phyloP scores from a whole-genome alignment of 176 grass and related monocot genomes.

The Juncus effusus region DNA sequence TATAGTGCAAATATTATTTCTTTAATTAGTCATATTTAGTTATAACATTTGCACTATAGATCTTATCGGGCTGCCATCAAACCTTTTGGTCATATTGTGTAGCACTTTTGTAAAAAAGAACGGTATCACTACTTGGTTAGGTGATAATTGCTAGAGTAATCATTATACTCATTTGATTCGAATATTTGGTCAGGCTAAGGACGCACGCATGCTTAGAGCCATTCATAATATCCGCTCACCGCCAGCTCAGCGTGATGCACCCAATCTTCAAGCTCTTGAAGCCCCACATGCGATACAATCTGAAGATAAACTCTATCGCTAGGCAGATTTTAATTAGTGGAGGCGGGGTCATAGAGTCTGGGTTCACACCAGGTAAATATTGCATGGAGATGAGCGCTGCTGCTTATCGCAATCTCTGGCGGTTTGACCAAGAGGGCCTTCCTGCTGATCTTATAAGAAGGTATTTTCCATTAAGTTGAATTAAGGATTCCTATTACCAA shows the following conservation, averaged over 20 bases:
- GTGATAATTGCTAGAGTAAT: no score
- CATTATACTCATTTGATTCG: no score
- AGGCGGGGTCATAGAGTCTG: conserved; percentile 86
- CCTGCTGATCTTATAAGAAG: conserved; percentile 87
- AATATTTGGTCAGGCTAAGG: conserved; percentile 43
- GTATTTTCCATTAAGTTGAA: conserved; percentile 5
- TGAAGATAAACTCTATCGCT: conserved; percentile 88
- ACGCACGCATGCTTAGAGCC: conserved; percentile 94
- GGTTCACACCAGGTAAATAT: conserved; percentile 66
- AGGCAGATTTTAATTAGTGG: conserved; percentile 92
- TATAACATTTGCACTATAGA: no score
- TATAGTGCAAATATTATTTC: no score
- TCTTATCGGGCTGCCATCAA: no score
- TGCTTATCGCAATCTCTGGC: conserved; percentile 58
- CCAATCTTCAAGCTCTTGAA: conserved; percentile 89
- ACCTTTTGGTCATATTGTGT: no score
- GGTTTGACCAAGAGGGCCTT: conserved; percentile 85
- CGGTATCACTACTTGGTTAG: no score
- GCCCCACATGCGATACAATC: conserved; percentile 90
- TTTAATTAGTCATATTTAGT: no score
- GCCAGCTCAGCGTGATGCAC: conserved; percentile 92
- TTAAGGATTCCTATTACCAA: neutral
- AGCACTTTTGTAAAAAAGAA: no score
- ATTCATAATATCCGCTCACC: conserved; percentile 59
- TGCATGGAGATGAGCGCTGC: conserved; percentile 77